These are phyloP conservation scores for Vavraia culicis DNA, from an alignment of 371 early-diverging fungal species.

Conservation along the genomic window DNA sequence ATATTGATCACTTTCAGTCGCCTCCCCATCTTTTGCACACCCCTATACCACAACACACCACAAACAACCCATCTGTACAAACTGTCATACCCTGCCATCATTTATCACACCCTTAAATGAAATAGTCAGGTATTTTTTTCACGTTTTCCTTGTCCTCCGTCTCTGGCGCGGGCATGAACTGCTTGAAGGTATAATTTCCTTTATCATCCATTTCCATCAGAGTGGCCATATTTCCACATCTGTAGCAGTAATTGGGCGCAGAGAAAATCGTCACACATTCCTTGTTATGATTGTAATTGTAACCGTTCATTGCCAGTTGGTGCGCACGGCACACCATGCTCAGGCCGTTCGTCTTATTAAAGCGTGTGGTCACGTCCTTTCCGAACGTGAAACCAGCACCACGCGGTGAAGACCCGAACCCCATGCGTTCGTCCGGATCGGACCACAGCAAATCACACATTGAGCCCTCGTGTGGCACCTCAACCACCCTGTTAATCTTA, in stretches of 20 bases:
- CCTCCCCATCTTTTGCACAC: too few species aligned
- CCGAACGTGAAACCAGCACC: constrained; percentile 30
- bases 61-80: too few species aligned
- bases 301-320: constrained; percentile 26
- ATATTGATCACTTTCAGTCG: too few species aligned
- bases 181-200: constrained; percentile 20
- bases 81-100: too few species aligned
- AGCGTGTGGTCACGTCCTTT: constrained; percentile 23
- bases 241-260: constrained; percentile 28
- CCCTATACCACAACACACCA: too few species aligned
- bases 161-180: constrained; percentile 28
- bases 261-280: constrained; percentile 27
- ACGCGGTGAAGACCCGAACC: constrained; percentile 23
- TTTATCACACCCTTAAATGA: too few species aligned
- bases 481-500: constrained; percentile 76
- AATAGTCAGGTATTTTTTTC: constrained; percentile 17
- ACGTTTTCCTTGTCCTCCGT: constrained; percentile 4
- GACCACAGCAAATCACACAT: constrained; percentile 97
- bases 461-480: constrained; percentile 92
- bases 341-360: constrained; percentile 18
- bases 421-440: constrained; percentile 69
- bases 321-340: constrained; percentile 34
- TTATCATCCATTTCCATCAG: constrained; percentile 31
- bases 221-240: constrained; percentile 27
- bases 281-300: constrained; percentile 30